These are phyloP conservation scores for Tetracentron sinense DNA, from an alignment of 164 flowering plant genomes.

Conservation along the genomic window DNA sequence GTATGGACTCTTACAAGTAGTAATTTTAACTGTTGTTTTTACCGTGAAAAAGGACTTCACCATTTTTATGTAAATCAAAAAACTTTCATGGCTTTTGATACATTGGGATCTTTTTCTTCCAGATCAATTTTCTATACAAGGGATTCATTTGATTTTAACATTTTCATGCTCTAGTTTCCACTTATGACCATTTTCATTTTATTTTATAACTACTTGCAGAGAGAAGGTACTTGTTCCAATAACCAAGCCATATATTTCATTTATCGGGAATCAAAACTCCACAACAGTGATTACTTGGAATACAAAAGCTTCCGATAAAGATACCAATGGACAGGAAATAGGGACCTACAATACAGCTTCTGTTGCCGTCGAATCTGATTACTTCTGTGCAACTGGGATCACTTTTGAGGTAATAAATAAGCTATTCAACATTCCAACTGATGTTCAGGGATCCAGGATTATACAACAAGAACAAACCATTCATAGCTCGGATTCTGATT, in stretches of 20 bases:
- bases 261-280: constrained; percentile 46
- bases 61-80: no score
- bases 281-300: constrained; percentile 59
- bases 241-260: constrained; percentile 72
- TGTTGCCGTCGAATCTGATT: constrained; percentile 60
- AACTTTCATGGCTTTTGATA: no score
- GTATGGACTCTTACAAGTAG: no score
- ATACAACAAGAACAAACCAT: no score
- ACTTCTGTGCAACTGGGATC: constrained; percentile 71
- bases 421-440: not conserved
- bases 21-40: no score
- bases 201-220: constrained; percentile 29
- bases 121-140: no score
- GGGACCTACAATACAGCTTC: constrained; percentile 71
- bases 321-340: constrained; percentile 31
- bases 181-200: no score
- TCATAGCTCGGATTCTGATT: no score
- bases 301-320: constrained; percentile 60
- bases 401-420: constrained; percentile 55
- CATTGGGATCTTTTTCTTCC: no score
- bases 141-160: no score
- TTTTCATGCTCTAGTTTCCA: not conserved
- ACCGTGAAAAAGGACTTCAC: no score
- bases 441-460: no score
- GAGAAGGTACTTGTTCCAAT: constrained; percentile 65